Evolutionary conservation across 2,329 filamentous ascomycete species (phyloP).

Genomic region (Mycosphaerella arachidis): DNA sequence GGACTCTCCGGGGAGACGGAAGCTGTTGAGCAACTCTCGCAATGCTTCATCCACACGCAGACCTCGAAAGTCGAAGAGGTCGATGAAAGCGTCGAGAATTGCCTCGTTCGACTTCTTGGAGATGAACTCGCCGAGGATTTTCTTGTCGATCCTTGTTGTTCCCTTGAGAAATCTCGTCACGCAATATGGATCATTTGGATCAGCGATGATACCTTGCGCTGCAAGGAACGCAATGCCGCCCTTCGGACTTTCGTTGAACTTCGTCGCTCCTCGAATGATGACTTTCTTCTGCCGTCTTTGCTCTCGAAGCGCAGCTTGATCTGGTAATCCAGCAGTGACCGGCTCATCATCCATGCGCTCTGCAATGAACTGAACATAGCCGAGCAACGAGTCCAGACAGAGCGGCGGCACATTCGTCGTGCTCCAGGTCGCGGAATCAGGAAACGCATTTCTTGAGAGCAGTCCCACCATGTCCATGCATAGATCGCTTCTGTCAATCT

Average conservation of each 20-base stretch:
- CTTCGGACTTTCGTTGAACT: slow-evolving; percentile 95
- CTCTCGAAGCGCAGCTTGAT: slow-evolving; percentile 60
- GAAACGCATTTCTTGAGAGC: slow-evolving; percentile 87
- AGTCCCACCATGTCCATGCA: slow-evolving; percentile 95
- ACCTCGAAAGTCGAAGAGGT: slow-evolving; percentile 79
- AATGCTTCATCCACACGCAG: slow-evolving; percentile 89
- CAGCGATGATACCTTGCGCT: slow-evolving; percentile 77
- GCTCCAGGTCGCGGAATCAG: slow-evolving; percentile 97
- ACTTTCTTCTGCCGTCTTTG: slow-evolving; percentile 77
- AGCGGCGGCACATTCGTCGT: slow-evolving; percentile 95
- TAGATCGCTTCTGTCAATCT: slow-evolving; percentile 82
- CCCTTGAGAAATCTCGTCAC: slow-evolving; percentile 85
- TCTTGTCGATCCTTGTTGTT: slow-evolving; percentile 85
- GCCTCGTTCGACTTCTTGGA: slow-evolving; percentile 85
- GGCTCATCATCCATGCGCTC: slow-evolving; percentile 75
- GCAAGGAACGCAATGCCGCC: slow-evolving; percentile 80
- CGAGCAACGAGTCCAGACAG: slow-evolving; percentile 84
- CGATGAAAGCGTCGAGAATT: slow-evolving; percentile 79
- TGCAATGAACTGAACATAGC: slow-evolving; percentile 87
- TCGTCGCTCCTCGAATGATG: slow-evolving; percentile 79
- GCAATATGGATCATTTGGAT: slow-evolving; percentile 66
- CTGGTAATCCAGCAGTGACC: slow-evolving; percentile 60
- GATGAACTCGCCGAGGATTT: slow-evolving; percentile 82
- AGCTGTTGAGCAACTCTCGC: slow-evolving; percentile 79
- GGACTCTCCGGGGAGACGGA: slow-evolving; percentile 90